These are phyloP conservation scores for Pseudocercospora pini-densiflorae DNA, from an alignment of 2,329 filamentous ascomycete genomes.

Conservation along the genomic window DNA sequence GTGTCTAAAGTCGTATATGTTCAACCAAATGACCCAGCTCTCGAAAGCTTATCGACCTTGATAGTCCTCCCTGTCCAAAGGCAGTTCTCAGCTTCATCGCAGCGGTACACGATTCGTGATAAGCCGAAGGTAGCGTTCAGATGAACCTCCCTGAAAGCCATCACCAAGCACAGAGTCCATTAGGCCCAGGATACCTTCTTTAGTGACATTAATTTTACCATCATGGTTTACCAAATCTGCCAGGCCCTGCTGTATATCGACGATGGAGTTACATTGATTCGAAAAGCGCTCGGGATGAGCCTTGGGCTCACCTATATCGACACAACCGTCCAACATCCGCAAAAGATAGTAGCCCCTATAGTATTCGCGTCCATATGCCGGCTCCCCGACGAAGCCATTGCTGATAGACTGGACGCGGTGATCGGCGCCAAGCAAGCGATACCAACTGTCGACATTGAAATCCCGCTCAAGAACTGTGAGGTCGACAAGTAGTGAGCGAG, in stretches of 20 bases:
- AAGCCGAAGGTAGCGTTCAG: slow-evolving; percentile 6
- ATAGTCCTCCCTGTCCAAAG: not conserved
- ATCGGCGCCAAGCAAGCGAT: not conserved
- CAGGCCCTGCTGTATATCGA: slow-evolving; percentile 1
- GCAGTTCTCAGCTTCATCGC: not conserved
- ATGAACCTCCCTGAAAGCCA: slow-evolving; percentile 8
- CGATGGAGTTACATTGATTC: slow-evolving; percentile 3
- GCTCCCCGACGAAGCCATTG: not conserved
- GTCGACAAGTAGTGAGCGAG: slow-evolving; percentile 9
- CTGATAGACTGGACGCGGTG: slow-evolving; percentile 5
- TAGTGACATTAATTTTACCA: not conserved
- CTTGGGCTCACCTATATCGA: not conserved
- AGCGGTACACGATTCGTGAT: not conserved
- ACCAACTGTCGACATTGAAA: slow-evolving; percentile 1
- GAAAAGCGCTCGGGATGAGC: not conserved
- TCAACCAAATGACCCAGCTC: not conserved
- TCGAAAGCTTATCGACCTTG: not conserved
- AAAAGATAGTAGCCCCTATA: slow-evolving; percentile 11
- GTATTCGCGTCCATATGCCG: not conserved
- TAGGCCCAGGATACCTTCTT: not conserved
- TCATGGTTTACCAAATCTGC: not conserved
- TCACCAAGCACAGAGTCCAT: slow-evolving; percentile 5
- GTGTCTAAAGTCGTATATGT: not conserved
- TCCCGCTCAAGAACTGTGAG: slow-evolving; percentile 10
- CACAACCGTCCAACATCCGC: slow-evolving; percentile 7